phyloP scores from a whole-genome alignment of 495 filamentous ascomycete genomes.

The Trichoderma asperelloides region DNA sequence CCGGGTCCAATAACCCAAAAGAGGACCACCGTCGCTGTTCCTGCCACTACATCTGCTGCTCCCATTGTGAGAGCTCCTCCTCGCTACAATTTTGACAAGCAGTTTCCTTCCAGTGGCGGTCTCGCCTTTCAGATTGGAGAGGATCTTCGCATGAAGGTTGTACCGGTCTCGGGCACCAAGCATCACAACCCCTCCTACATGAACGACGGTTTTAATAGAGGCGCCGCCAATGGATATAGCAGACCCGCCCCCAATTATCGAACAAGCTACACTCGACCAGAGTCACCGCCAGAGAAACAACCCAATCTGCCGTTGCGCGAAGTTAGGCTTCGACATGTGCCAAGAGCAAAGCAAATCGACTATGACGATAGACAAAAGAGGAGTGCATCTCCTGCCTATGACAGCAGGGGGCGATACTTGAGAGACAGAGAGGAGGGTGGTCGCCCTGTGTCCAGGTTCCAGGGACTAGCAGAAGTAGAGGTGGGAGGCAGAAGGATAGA shows the following conservation, averaged over 20 bases:
- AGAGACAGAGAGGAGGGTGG: neutral
- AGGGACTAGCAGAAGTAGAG: neutral
- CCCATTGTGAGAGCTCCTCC: neutral
- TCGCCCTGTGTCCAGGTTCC: neutral
- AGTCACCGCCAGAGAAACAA: neutral
- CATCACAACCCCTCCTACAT: neutral
- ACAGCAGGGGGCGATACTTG: neutral
- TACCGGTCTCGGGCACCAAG: neutral
- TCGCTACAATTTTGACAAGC: neutral
- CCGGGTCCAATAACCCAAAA: neutral
- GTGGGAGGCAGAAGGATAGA: neutral
- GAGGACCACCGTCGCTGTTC: neutral
- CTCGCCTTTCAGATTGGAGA: conserved; percentile 1
- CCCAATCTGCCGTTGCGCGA: neutral
- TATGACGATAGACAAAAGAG: neutral
- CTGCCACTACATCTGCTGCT: neutral
- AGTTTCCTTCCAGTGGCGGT: neutral
- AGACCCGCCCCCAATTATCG: neutral
- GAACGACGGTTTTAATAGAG: neutral
- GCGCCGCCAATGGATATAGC: neutral
- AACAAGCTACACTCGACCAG: neutral
- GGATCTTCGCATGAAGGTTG: neutral
- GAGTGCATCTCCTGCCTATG: neutral
- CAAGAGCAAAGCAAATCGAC: neutral
- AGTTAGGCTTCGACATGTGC: neutral